phyloP scores from a whole-genome alignment of 2,329 filamentous ascomycete species.

The Aspergillus tubingensis region DNA sequence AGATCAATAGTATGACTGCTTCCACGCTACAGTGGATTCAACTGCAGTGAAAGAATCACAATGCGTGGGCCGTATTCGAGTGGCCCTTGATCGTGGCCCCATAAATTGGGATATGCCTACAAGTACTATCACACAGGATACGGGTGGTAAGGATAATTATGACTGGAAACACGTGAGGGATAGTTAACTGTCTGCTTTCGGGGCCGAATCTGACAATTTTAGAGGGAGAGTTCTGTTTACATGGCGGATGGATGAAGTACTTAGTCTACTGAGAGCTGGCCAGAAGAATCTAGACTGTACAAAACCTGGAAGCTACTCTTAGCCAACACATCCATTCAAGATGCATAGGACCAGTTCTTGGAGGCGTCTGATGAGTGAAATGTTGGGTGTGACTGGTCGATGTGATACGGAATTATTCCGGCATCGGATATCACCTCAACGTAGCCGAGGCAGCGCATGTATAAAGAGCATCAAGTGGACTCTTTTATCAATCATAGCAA shows the following conservation, averaged over 20 bases:
- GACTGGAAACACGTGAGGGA: too few relatives aligned
- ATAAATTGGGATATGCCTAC: too few relatives aligned
- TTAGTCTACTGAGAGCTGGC: too few relatives aligned
- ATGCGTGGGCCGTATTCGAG: not conserved
- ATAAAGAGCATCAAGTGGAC: not conserved
- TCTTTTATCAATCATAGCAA: not conserved
- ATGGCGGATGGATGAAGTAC: too few relatives aligned
- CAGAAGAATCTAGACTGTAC: not conserved
- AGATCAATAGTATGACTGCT: not conserved
- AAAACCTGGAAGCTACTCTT: not conserved
- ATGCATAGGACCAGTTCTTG: not conserved
- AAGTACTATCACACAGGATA: too few relatives aligned
- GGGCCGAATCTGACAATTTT: too few relatives aligned
- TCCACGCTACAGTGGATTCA: not conserved
- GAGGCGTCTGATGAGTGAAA: not conserved
- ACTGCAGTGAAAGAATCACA: not conserved
- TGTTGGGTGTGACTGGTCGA: not conserved
- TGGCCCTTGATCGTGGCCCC: not conserved
- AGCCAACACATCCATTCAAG: not conserved
- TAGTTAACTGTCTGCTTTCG: too few relatives aligned
- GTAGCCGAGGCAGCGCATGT: not conserved
- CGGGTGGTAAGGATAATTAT: too few relatives aligned
- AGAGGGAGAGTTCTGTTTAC: too few relatives aligned
- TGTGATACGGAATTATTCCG: not conserved
- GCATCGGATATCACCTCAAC: not conserved